phyloP scores from a whole-genome alignment of 2,329 filamentous ascomycete genomes.

The Epichloe typhina region DNA sequence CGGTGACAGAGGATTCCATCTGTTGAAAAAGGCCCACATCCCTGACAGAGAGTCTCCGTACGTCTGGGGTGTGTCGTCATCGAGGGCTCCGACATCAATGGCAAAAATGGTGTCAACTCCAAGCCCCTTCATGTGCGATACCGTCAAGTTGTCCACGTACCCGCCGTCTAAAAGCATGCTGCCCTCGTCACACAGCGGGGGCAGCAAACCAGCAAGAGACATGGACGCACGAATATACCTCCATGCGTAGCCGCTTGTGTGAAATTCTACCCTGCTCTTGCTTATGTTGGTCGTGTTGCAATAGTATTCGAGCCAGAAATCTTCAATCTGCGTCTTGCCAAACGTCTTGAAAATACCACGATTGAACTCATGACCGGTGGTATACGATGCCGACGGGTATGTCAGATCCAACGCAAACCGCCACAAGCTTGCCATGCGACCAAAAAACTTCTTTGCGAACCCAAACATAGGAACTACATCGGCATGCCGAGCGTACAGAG shows the following conservation, averaged over 20 bases:
- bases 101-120: conserved; percentile 93
- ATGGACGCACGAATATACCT: conserved; percentile 93
- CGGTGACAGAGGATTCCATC: conserved; percentile 90
- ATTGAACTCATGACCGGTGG: conserved; percentile 97
- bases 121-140: conserved; percentile 90
- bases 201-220: conserved; percentile 84
- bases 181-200: conserved; percentile 90
- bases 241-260: conserved; percentile 96
- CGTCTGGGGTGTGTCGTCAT: conserved; percentile 80
- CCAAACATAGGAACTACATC: conserved; percentile 97
- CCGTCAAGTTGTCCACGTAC: conserved; percentile 93
- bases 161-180: conserved; percentile 94
- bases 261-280: conserved; percentile 81
- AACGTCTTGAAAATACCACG: conserved; percentile 98
- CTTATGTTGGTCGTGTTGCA: conserved; percentile 99
- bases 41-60: conserved; percentile 93
- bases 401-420: conserved; percentile 93
- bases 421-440: conserved; percentile 99
- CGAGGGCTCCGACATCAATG: conserved; percentile 82
- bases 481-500: conserved; percentile 87
- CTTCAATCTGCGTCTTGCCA: conserved; percentile 91
- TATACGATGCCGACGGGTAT: conserved; percentile 93
- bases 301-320: conserved; percentile 98
- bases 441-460: conserved; percentile 90
- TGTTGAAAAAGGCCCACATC: conserved; percentile 86